These are phyloP conservation scores for Rhizoclosmatium globosum DNA, from an alignment of 192 early-diverging fungal genomes.

Conservation along the genomic window DNA sequence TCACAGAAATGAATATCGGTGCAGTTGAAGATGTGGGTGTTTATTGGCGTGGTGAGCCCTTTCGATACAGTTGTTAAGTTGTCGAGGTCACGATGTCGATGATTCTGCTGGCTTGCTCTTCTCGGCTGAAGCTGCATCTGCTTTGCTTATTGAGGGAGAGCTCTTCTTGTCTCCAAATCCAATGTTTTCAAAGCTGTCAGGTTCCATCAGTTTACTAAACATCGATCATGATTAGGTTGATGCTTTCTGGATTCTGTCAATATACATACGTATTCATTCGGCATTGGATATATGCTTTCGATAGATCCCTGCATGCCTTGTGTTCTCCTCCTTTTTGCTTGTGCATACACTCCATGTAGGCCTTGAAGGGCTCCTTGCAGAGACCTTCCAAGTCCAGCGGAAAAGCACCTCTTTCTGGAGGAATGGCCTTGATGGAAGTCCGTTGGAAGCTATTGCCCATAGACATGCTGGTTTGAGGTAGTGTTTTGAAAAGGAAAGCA, in stretches of 20 bases:
- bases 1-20: too few species aligned
- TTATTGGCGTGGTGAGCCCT: too few species aligned
- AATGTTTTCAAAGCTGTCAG: constrained; percentile 14
- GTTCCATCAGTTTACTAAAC: constrained; percentile 24
- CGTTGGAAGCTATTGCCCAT: constrained; percentile 39
- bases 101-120: too few species aligned
- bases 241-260: neutral
- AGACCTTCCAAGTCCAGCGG: constrained; percentile 90
- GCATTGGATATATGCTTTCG: constrained; percentile 85
- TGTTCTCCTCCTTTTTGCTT: constrained; percentile 68
- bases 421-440: constrained; percentile 55
- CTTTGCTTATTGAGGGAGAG: too few species aligned
- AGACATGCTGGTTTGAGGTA: constrained; percentile 19
- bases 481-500: neutral
- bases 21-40: too few species aligned
- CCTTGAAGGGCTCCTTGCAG: constrained; percentile 81
- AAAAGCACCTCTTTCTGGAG: constrained; percentile 90
- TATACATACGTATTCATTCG: constrained; percentile 69
- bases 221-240: constrained; percentile 48
- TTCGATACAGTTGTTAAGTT: too few species aligned
- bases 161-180: too few species aligned
- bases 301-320: constrained; percentile 73
- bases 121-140: too few species aligned
- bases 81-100: too few species aligned
- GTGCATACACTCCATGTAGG: constrained; percentile 83